A percentile compares a stretch with the other conserved stretches of the same genome.
Evolutionary conservation across 257 asterid genomes (phyloP).

Genomic region (Prunella vulgaris): DNA sequence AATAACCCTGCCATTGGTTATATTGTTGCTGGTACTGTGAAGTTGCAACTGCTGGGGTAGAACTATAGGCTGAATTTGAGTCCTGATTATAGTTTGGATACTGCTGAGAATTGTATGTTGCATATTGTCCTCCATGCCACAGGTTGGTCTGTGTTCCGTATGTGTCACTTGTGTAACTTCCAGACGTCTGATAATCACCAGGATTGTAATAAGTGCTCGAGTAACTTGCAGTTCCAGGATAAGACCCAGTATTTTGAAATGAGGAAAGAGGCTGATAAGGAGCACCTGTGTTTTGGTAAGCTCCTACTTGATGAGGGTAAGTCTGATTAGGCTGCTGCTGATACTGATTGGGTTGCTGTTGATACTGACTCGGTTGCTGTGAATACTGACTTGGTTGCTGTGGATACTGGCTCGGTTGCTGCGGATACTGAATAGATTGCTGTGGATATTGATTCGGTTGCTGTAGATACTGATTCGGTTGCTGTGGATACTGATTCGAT

Average conservation of each 20-base stretch:
- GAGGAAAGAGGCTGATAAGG: constrained; percentile 99
- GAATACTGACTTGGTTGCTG: constrained; percentile 36
- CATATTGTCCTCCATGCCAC: constrained; percentile 88
- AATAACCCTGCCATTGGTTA: constrained; percentile 93
- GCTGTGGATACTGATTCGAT: constrained; percentile 33
- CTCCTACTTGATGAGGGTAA: constrained; percentile 66
- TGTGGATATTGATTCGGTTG: constrained; percentile 32
- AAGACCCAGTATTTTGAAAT: constrained; percentile 99
- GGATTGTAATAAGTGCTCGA: constrained; percentile 99
- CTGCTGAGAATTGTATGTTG: constrained; percentile 62
- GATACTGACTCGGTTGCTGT: constrained; percentile 32
- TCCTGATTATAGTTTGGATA: constrained; percentile 73
- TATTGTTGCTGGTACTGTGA: constrained; percentile 71
- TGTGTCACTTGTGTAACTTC: constrained; percentile 78
- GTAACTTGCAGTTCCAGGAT: constrained; percentile 98
- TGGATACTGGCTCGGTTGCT: constrained; percentile 28
- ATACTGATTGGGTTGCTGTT: constrained; percentile 33
- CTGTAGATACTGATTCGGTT: constrained; percentile 31
- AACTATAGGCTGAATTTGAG: constrained; percentile 66
- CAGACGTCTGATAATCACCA: constrained; percentile 99
- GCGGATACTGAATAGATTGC: constrained; percentile 32
- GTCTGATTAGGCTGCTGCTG: constrained; percentile 66
- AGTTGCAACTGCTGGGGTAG: constrained; percentile 49
- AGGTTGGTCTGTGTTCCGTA: constrained; percentile 64
- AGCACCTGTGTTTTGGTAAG: constrained; percentile 99